Evolutionary conservation across 352 stramenopile species (phyloP), one percentile per base, ranked within the genome.

Genomic region (Phytophthora rubi): DNA sequence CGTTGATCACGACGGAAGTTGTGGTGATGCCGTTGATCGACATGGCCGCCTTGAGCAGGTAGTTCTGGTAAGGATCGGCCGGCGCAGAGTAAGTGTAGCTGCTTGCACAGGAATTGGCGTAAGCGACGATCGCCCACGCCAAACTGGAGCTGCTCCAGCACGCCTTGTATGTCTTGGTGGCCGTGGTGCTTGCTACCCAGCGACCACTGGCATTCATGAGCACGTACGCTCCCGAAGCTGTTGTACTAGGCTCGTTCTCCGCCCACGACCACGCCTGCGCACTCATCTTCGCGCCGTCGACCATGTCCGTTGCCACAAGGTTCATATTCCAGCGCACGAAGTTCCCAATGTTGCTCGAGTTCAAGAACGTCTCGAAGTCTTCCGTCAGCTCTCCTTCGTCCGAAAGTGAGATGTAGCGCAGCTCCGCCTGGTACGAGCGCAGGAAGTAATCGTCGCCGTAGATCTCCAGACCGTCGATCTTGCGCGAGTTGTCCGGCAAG

Each of bases 311-410:
- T 16, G 80, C 76, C 9, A 91, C 71, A 12, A 91, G 66, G 49
- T 89, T 85, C 42, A 85, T 49, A 62, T 88, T 84, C 80, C 77
- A 86, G 3, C 81, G 72, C n/a, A 89, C 68, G 57, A 77, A 85
- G 53, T 83, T 82, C 58, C 47, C 65, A 15, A 81, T 74, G 56
- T 84, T 89, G 52, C 53, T 59, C 2, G 74, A 53, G 28, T 76
- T 73, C 58, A 89, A 71, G 56, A 73, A 81, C 8, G 73, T 70
- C 10, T 66, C 54, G 18, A 78, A 58, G 4, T 70, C 32, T 10
- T 79, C 52, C 0, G 69, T 76, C 1, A 88, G 23, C 21, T 42
- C 37, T 16, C 59, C 76, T 21, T 15, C 60, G 21, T 76, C 73
- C 6, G 71, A 75, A 1, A 88, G 64, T 33, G 79, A 83, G n/a